A percentile compares a stretch with the other conserved stretches of the same genome.
Evolutionary conservation across 306 rosid species (phyloP).

Genomic region (Hippophae rhamnoides): DNA sequence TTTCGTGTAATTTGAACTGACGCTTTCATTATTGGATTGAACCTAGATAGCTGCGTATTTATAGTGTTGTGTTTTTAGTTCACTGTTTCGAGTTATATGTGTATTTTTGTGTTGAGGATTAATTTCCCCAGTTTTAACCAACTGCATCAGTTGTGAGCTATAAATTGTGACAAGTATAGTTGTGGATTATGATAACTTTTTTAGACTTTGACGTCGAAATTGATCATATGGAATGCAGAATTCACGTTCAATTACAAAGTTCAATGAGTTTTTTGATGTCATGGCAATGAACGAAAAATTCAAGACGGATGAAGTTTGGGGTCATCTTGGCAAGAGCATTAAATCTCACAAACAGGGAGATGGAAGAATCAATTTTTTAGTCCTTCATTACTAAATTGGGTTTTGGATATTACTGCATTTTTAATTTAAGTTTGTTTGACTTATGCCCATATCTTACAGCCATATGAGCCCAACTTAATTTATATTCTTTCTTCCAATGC

Average conservation of each 20-base stretch:
- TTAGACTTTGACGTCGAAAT: neutral
- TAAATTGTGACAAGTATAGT: too few species aligned
- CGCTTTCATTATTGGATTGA: too few species aligned
- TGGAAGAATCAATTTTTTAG: conserved; percentile 23
- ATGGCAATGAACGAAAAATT: conserved; percentile 90
- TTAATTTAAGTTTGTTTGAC: conserved; percentile 12
- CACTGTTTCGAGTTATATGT: too few species aligned
- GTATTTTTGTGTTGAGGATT: too few species aligned
- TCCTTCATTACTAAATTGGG: conserved; percentile 6
- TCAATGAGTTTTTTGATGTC: conserved; percentile 86
- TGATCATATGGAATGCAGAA: conserved; percentile 27
- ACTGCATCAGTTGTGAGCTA: too few species aligned
- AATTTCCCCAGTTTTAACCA: too few species aligned
- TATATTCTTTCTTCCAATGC: conserved; percentile 57
- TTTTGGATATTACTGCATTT: conserved; percentile 1
- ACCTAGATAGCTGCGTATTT: too few species aligned
- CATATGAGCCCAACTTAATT: conserved; percentile 80
- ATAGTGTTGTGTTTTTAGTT: too few species aligned
- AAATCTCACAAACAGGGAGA: conserved; percentile 45
- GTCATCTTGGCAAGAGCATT: conserved; percentile 68
- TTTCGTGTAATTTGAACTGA: too few species aligned
- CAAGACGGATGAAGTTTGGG: conserved; percentile 98
- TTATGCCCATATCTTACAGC: conserved; percentile 22
- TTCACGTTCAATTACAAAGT: conserved; percentile 39
- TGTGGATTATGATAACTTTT: too few species aligned